Evolutionary conservation across 73 alveolate species (phyloP).

Genomic region (Diophrys appendiculata): DNA sequence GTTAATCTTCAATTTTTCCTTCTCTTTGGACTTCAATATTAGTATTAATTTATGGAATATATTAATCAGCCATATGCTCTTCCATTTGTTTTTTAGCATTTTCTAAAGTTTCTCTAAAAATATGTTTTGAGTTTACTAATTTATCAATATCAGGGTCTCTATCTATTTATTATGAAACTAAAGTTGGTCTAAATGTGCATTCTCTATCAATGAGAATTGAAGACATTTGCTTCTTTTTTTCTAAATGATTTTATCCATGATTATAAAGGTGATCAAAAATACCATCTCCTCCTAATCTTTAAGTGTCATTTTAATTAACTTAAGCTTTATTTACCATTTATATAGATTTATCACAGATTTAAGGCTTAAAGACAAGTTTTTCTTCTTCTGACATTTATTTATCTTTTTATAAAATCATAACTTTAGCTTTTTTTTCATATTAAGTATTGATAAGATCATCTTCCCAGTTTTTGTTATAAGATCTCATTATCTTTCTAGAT

Average conservation of each 20-base stretch:
- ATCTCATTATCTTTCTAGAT: background rate
- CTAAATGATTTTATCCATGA: background rate
- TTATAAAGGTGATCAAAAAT: background rate
- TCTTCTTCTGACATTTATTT: background rate
- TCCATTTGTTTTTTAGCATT: background rate
- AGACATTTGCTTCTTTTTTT: background rate
- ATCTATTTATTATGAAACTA: background rate
- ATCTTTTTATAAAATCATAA: background rate
- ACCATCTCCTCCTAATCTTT: background rate
- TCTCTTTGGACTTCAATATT: background rate
- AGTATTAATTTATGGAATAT: background rate
- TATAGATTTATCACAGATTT: background rate
- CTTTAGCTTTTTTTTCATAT: background rate
- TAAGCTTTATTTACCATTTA: background rate
- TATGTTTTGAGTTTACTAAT: background rate
- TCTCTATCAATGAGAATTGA: background rate
- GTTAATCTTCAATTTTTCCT: background rate
- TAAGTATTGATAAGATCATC: background rate
- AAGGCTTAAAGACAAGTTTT: background rate
- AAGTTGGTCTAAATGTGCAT: background rate
- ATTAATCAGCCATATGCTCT: background rate
- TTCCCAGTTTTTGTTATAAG: background rate
- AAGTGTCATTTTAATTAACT: too few species aligned
- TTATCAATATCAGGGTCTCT: background rate
- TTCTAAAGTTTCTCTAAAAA: background rate